phyloP scores from a whole-genome alignment of 805 yeast species.

The Kuraishia piskuri region DNA sequence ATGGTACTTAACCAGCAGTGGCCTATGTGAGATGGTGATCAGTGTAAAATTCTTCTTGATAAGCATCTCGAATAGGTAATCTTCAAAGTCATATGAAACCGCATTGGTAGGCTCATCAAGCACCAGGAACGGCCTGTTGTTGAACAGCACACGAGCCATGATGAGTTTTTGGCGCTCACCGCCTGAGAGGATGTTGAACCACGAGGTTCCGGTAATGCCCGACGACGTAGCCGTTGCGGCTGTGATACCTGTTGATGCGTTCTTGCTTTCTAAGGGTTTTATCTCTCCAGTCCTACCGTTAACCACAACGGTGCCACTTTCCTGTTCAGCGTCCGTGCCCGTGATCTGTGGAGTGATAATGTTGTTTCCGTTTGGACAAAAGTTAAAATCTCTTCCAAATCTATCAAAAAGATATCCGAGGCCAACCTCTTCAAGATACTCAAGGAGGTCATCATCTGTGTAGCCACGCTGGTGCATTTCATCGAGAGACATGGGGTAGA shows the following conservation, averaged over 20 bases:
- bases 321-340: not conserved
- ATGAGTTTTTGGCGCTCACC: conserved; percentile 90
- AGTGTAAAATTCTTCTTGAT: conserved; percentile 64
- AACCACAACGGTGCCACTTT: conserved; percentile 9
- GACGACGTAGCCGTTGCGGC: not conserved
- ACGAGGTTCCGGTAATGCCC: conserved; percentile 21
- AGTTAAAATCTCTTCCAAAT: conserved; percentile 42
- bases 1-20: conserved; percentile 77
- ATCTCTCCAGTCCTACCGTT: conserved; percentile 11
- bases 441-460: conserved; percentile 60
- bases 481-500: conserved; percentile 72
- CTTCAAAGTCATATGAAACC: conserved; percentile 84
- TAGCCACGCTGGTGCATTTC: conserved; percentile 69
- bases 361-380: conserved; percentile 19
- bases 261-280: conserved; percentile 3
- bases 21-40: conserved; percentile 78
- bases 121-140: conserved; percentile 72
- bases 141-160: conserved; percentile 79
- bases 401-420: conserved; percentile 73
- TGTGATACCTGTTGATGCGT: conserved; percentile 6
- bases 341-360: not conserved
- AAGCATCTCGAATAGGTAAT: conserved; percentile 69
- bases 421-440: conserved; percentile 65
- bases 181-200: conserved; percentile 93
- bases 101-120: conserved; percentile 95